Conservation (phyloP, 2,329 filamentous ascomycete species). For the Drechslerella dactyloides region DNA sequence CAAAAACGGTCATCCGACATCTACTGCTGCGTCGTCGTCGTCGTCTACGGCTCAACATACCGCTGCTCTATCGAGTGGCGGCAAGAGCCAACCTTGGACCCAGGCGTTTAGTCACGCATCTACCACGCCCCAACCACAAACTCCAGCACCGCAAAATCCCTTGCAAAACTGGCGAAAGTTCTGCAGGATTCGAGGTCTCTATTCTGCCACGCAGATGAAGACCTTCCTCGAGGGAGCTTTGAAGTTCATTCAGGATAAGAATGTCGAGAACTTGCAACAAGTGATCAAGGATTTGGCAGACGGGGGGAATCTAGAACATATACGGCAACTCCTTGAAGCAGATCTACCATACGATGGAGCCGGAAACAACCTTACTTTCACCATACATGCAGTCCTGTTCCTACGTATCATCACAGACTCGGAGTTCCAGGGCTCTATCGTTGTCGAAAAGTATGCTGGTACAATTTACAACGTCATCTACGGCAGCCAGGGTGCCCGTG, state of each 20-base stretch:
- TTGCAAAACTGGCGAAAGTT: slow-evolving; percentile 31
- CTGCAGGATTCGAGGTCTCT: slow-evolving; percentile 13
- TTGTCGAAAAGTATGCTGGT: slow-evolving; percentile 59
- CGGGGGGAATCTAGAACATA: slow-evolving; percentile 15
- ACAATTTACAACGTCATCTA: slow-evolving; percentile 61
- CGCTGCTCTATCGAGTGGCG: too few species aligned
- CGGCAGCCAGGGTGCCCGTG: slow-evolving; percentile 58
- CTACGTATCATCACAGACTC: slow-evolving; percentile 59
- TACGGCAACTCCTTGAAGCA: slow-evolving; percentile 33
- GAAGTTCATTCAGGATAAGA: slow-evolving; percentile 5
- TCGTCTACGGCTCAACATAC: not conserved
- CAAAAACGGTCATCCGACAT: slow-evolving; percentile 14
- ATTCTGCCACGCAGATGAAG: slow-evolving; percentile 36
- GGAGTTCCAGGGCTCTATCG: slow-evolving; percentile 59
- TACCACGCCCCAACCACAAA: not conserved
- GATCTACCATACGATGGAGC: slow-evolving; percentile 19
- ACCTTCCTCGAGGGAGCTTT: slow-evolving; percentile 41
- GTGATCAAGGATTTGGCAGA: slow-evolving; percentile 34
- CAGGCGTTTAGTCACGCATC: not conserved
- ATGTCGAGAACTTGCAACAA: slow-evolving; percentile 27
- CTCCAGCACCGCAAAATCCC: not conserved
- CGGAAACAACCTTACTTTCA: slow-evolving; percentile 13
- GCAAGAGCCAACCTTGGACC: not conserved
- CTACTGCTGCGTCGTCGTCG: too few species aligned
- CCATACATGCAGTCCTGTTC: slow-evolving; percentile 57